Evolutionary conservation across 2,329 filamentous ascomycete species (phyloP).

Genomic region (Xylaria hypoxylon): DNA sequence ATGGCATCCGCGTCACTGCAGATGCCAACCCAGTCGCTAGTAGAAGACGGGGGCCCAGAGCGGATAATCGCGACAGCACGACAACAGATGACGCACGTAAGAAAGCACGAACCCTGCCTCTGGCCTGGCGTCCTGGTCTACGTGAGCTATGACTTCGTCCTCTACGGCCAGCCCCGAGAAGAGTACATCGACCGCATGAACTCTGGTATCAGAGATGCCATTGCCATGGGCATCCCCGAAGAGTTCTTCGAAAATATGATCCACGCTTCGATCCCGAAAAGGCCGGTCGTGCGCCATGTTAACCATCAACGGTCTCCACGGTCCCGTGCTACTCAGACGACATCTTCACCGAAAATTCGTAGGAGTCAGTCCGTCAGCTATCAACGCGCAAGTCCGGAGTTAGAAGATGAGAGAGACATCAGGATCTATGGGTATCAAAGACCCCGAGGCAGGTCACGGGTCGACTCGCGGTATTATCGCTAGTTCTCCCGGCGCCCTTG

Average conservation of each 20-base stretch:
- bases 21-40: slow-evolving; percentile 2
- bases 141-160: slow-evolving; percentile 9
- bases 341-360: neutral
- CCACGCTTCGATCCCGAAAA: neutral
- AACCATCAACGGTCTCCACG: neutral
- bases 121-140: slow-evolving; percentile 14
- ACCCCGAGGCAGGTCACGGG: neutral
- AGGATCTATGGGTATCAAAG: neutral
- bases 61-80: neutral
- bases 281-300: neutral
- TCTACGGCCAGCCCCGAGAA: neutral
- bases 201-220: slow-evolving; percentile 12
- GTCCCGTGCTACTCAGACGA: neutral
- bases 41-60: slow-evolving; percentile 2
- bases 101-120: neutral
- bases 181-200: slow-evolving; percentile 25
- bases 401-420: slow-evolving; percentile 1
- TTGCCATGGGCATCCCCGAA: slow-evolving; percentile 9
- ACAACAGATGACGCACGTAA: neutral
- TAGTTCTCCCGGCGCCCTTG: neutral
- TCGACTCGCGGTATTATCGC: neutral
- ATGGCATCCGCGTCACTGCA: neutral
- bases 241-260: slow-evolving; percentile 12
- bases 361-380: neutral
- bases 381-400: neutral